Percentiles rank a stretch among this genome's conserved stretches.
phyloP scores from a whole-genome alignment of 257 asterid genomes.

The Solanum chiquidenum region DNA sequence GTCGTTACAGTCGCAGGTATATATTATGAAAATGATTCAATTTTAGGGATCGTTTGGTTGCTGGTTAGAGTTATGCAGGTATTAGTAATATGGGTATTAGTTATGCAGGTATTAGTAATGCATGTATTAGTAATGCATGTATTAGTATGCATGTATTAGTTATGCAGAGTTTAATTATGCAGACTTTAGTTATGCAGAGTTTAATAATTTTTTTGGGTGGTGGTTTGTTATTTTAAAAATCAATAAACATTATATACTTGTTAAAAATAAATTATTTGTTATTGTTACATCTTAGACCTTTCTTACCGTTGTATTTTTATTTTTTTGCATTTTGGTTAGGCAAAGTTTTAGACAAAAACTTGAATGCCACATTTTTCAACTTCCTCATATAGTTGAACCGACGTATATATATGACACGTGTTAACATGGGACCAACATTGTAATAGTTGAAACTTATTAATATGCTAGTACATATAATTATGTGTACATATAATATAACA shows the following conservation, averaged over 20 bases:
- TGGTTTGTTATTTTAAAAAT: no score
- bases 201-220: background rate
- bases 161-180: background rate
- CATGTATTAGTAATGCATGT: background rate
- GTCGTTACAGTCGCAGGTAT: no score
- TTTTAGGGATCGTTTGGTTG: no score
- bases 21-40: no score
- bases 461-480: background rate
- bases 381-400: background rate
- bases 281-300: background rate
- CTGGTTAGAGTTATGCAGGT: no score
- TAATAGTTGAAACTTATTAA: background rate
- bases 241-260: background rate
- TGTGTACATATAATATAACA: background rate
- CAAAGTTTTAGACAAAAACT: background rate
- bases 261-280: no score
- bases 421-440: background rate
- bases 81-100: no score
- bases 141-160: background rate
- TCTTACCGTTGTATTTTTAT: no score
- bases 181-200: no score
- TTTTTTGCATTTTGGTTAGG: background rate
- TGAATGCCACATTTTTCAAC: background rate
- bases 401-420: background rate
- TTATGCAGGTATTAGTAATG: no score